phyloP scores from a whole-genome alignment of 2,329 filamentous ascomycete species.

The Colletotrichum eleusines region DNA sequence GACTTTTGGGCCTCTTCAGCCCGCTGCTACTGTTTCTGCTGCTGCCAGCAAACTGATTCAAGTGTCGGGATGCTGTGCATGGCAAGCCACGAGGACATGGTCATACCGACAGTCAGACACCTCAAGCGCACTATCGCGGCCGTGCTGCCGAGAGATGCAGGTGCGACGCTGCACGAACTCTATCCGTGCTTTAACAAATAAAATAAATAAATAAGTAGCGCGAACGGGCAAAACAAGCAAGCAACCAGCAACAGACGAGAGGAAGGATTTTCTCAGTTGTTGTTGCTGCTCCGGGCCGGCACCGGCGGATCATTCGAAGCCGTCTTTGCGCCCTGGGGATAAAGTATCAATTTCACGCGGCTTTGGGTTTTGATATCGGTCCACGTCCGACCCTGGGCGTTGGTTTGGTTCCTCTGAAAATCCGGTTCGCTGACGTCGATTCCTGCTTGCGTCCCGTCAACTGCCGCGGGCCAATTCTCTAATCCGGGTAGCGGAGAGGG shows the following conservation, averaged over 20 bases:
- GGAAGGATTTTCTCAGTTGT: not conserved
- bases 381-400: slow-evolving; percentile 10
- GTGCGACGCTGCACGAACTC: slow-evolving; percentile 27
- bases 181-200: slow-evolving; percentile 14
- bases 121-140: not conserved
- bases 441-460: slow-evolving; percentile 27
- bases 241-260: not conserved
- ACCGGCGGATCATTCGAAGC: not conserved
- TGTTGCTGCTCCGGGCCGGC: not conserved
- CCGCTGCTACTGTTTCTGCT: too few species aligned
- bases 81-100: not conserved
- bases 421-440: slow-evolving; percentile 22
- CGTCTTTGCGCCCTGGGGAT: not conserved
- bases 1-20: not conserved
- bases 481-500: slow-evolving; percentile 18
- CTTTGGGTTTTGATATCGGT: slow-evolving; percentile 9
- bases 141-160: not conserved
- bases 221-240: not conserved
- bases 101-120: not conserved
- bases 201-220: too few species aligned
- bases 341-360: not conserved
- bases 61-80: not conserved
- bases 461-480: slow-evolving; percentile 23
- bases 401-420: slow-evolving; percentile 33
- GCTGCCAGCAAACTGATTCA: not conserved